Evolutionary conservation across 2,329 filamentous ascomycete genomes (phyloP).

Genomic region (Lasiodiplodia hormozganensis): DNA sequence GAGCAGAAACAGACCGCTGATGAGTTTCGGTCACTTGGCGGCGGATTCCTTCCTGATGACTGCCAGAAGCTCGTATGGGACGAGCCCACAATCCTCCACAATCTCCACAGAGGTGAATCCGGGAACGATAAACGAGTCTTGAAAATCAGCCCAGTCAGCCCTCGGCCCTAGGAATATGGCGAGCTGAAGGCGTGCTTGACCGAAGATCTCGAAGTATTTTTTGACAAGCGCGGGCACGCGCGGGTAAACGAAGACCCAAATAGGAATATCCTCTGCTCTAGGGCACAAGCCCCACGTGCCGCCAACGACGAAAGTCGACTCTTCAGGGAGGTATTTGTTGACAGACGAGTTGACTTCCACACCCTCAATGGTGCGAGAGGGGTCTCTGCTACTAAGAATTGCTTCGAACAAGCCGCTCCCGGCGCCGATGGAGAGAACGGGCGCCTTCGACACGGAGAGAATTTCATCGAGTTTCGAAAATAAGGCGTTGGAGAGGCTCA

Average conservation of each 20-base stretch:
- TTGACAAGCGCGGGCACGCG: slow-evolving; percentile 54
- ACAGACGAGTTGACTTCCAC: slow-evolving; percentile 54
- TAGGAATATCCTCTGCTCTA: slow-evolving; percentile 49
- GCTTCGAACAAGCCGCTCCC: slow-evolving; percentile 60
- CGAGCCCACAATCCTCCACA: slow-evolving; percentile 40
- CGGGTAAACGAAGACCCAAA: slow-evolving; percentile 64
- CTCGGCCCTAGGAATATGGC: slow-evolving; percentile 54
- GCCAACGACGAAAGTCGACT: slow-evolving; percentile 51
- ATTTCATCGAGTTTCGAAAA: slow-evolving; percentile 36
- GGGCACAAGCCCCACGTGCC: slow-evolving; percentile 54
- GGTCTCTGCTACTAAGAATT: slow-evolving; percentile 42
- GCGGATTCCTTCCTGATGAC: slow-evolving; percentile 31
- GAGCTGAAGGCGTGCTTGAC: slow-evolving; percentile 39
- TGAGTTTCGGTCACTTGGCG: background rate
- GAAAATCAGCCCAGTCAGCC: slow-evolving; percentile 51
- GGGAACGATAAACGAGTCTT: slow-evolving; percentile 34
- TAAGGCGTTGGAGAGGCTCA: slow-evolving; percentile 43
- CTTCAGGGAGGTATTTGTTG: slow-evolving; percentile 54
- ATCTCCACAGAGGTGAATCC: slow-evolving; percentile 34
- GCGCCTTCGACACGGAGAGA: slow-evolving; percentile 36
- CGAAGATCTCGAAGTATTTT: slow-evolving; percentile 52
- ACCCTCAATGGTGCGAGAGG: slow-evolving; percentile 47
- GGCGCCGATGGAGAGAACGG: slow-evolving; percentile 55
- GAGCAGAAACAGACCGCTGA: too few relatives aligned
- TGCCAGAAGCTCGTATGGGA: slow-evolving; percentile 43